Base-by-base conservation (phyloP, 2,329 filamentous ascomycete genomes). In the Zasmidium cellare region DNA sequence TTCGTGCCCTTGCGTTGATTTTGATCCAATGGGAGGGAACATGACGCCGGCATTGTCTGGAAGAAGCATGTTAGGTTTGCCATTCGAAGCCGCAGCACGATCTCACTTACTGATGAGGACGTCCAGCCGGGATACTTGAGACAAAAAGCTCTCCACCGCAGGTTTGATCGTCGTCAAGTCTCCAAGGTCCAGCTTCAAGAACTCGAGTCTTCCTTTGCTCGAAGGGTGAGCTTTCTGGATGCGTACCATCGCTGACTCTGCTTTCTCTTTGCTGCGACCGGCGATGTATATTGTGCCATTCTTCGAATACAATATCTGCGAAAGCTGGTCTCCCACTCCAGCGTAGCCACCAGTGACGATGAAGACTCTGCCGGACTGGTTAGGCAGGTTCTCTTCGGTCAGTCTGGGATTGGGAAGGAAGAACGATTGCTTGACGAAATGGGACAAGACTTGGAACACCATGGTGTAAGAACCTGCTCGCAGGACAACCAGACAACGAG, bases 211-310 rank as follows among this genome's bases (percentile, higher is more conserved):
- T 22, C 80, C 80, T 2, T 69, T 71, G 2, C 70, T 78, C 35
- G 65, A 58, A 0, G 77, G 74, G 19, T 65, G 50, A 1, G 68
- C 61, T 23, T 69, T 53, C 53, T 75, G 71, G 62, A 85, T 79
- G 2, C 69, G 59, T 2, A 71, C 65, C 46, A 86, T 80, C 38
- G 81, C 80, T 0, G 68, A 61, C 1, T 70, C 68, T 9, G 75
- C 80, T 60, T 81, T 82, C 14, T 74, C 68, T 20, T 73, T 65
- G 3, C 71, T 78, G 20, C 84, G 80, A 1, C 77, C 77, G 9
- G 81, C 81, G 24, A 84, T 70, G 68, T 84, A 86, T 16, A 86
- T 79, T 1, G 74, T 82, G 31, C 75, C 75, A 55, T 84, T 81
- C 44, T 75, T 77, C 12, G 72, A 68, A 68, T 86, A 87, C 9